Conservation (phyloP, 768 basidiomycete genomes). For the Multifurca ochricompacta region DNA sequence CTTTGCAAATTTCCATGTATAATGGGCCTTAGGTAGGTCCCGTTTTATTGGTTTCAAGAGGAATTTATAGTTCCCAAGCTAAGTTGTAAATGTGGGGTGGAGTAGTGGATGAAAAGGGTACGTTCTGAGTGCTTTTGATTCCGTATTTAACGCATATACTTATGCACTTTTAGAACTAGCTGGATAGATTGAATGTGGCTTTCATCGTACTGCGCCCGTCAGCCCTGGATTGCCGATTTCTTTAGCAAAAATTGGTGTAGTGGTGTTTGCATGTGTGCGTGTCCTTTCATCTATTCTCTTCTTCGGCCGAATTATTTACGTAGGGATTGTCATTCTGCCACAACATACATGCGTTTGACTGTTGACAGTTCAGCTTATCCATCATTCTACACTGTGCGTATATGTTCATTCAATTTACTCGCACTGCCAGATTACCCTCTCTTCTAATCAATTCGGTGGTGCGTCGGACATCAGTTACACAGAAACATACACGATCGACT, state of each 20-base stretch:
- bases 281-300: background rate
- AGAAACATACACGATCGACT: background rate
- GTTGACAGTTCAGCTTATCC: background rate
- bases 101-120: background rate
- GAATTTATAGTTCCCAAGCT: background rate
- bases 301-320: background rate
- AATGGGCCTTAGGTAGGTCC: background rate
- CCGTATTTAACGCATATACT: constrained; percentile 9
- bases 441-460: background rate
- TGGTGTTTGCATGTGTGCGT: background rate
- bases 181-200: background rate
- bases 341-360: background rate
- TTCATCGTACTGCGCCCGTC: background rate
- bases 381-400: background rate
- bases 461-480: background rate
- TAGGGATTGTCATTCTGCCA: background rate
- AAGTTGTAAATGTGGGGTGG: background rate
- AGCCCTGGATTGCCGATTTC: background rate
- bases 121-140: background rate
- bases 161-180: background rate
- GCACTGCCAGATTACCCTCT: background rate
- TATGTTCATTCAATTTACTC: background rate
- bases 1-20: background rate
- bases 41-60: too few species aligned
- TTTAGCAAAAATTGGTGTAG: background rate